Percentiles rank a stretch among this genome's conserved stretches.
Evolutionary conservation across 768 basidiomycete genomes (phyloP).

Genomic region (Podaxis sp.): DNA sequence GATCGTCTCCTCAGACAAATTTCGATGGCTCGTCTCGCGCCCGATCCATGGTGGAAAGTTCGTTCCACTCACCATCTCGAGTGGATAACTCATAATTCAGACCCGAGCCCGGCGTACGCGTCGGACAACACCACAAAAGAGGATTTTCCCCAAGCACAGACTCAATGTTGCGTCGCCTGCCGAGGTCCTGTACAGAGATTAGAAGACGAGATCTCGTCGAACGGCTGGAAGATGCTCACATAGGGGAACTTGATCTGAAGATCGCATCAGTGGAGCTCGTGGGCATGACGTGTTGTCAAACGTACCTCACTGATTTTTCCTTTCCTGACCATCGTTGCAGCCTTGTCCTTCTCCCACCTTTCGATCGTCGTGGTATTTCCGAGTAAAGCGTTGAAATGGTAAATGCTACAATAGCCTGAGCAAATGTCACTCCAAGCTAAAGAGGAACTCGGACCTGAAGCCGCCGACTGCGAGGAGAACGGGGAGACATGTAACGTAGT

Average conservation of each 20-base stretch:
- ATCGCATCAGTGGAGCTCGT: neutral
- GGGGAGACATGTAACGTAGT: conserved; percentile 81
- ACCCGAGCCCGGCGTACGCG: conserved; percentile 61
- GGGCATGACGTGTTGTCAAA: neutral
- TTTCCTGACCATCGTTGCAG: conserved; percentile 73
- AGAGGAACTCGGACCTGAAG: conserved; percentile 61
- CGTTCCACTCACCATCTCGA: conserved; percentile 71
- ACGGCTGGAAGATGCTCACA: conserved; percentile 37
- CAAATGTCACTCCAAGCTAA: neutral
- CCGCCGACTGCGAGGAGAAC: conserved; percentile 84
- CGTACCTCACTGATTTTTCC: conserved; percentile 81
- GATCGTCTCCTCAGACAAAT: conserved; percentile 18
- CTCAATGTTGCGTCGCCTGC: conserved; percentile 63
- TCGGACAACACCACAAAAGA: conserved; percentile 84
- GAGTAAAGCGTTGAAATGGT: conserved; percentile 75
- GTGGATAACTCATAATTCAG: conserved; percentile 70
- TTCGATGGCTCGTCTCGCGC: conserved; percentile 3
- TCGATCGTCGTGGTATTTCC: conserved; percentile 95
- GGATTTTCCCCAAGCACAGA: conserved; percentile 75
- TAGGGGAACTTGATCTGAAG: conserved; percentile 87
- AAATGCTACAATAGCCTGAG: conserved; percentile 47
- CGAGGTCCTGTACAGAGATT: conserved; percentile 62
- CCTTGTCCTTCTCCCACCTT: conserved; percentile 97
- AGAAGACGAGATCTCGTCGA: neutral
- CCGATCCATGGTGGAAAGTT: conserved; percentile 24